Base-by-base conservation (phyloP, 306 rosid genomes). In the Pyrus bretschneideri region DNA sequence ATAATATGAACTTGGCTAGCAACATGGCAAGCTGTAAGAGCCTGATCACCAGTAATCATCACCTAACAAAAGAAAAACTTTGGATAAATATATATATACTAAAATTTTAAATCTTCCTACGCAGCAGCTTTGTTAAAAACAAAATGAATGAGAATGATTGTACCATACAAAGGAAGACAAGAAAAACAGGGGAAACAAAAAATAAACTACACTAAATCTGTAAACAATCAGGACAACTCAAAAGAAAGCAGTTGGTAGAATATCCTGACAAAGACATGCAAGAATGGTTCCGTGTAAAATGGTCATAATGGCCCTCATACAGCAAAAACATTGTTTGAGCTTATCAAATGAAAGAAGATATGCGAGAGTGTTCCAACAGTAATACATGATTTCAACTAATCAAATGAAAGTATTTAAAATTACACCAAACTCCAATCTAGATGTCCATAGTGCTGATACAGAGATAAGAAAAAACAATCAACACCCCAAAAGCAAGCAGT, bases 31-130 rank as follows among this genome's bases (percentile, higher is more conserved):
- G 99, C 98, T 38, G 99, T 95, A 87, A 96, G 79, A 79, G 99
- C 97, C 89, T 96, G 99, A 80, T 96, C 99, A 76, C 99, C 98
- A 61, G 99, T 96, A 84, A 96, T 96, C 99, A 96, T 96, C 81
- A 91, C 99, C 99, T 96, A 66, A 46, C 46, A 44, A 46, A 7
- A 63, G n/a, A 45, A 65, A 25, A 29, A 42, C 25, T 45, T 65
- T 1, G 3, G 10, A 4, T 46, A 17, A 78, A 58, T 25, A 35
- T 25, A 57, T 25, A 57, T 29, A 51, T 49, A 69, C 17, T 11
- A 40, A 51, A 54, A 46, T 29, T 57, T 35, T 55, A 52, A 7
- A 80, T 15, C 35, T 4, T 25, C 33, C 54, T 21, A 4, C 17
- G 11, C 6, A 2, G 58, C 15, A 1, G 23, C 44, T 30, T 11